A percentile compares a stretch with the other conserved stretches of the same genome.
These are phyloP conservation scores for Saccharum officinarum DNA, from an alignment of 176 grass and related monocot species.

Conservation along the genomic window DNA sequence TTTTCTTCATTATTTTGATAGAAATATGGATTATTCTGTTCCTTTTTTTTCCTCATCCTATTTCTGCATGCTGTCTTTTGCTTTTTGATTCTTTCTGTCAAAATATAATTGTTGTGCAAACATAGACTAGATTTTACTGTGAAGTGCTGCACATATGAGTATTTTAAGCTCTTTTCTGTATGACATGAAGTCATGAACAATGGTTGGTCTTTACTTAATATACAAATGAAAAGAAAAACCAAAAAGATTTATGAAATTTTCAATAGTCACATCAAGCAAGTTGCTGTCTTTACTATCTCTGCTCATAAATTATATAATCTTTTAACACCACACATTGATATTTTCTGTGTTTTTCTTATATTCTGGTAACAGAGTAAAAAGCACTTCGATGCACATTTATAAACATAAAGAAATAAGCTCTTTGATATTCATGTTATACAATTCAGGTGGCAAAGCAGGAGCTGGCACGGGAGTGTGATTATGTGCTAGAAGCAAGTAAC, in stretches of 20 bases:
- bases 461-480: slow-evolving; percentile 92
- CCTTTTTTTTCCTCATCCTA: background rate
- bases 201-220: background rate
- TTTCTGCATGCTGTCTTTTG: background rate
- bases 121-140: background rate
- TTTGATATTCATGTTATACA: slow-evolving; percentile 23
- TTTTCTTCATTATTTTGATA: background rate
- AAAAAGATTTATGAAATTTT: background rate
- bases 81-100: background rate
- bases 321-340: slow-evolving; percentile 2
- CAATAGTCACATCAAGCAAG: background rate
- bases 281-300: background rate
- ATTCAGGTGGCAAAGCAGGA: slow-evolving; percentile 88
- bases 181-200: slow-evolving; percentile 2
- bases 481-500: slow-evolving; percentile 85
- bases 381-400: background rate
- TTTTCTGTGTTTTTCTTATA: background rate
- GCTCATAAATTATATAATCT: background rate
- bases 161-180: background rate
- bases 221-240: background rate
- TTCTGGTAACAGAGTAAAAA: background rate
- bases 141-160: background rate
- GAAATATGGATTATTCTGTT: background rate
- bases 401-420: slow-evolving; percentile 11
- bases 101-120: slow-evolving; percentile 13